phyloP scores from a whole-genome alignment of 805 yeast genomes.

The Pichia ethanolica region DNA sequence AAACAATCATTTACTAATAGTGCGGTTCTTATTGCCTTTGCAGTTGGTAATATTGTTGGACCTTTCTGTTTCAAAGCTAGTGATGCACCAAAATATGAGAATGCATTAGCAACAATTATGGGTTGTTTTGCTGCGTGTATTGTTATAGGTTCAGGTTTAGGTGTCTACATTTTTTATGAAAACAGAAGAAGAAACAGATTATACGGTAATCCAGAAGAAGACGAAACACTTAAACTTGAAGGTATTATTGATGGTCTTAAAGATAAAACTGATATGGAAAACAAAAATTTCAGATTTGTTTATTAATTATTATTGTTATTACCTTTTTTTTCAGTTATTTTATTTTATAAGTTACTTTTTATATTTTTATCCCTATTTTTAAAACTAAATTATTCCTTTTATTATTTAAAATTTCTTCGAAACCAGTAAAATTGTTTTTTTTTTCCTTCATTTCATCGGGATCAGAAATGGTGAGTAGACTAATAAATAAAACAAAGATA shows the following conservation, averaged over 20 bases:
- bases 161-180: conserved; percentile 27
- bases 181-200: conserved; percentile 35
- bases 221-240: conserved; percentile 21
- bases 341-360: too few species aligned
- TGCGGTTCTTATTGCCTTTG: conserved; percentile 36
- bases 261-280: conserved; percentile 25
- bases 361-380: not conserved
- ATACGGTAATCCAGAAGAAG: conserved; percentile 21
- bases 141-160: conserved; percentile 23
- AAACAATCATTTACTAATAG: conserved; percentile 41
- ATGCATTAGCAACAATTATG: conserved; percentile 31
- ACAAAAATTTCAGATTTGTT: conserved; percentile 23
- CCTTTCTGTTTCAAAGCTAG: conserved; percentile 45
- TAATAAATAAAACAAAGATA: too few species aligned
- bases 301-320: not conserved
- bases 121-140: conserved; percentile 34
- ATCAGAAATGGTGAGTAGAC: too few species aligned
- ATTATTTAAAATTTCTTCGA: too few species aligned
- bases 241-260: conserved; percentile 28
- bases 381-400: too few species aligned
- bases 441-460: too few species aligned
- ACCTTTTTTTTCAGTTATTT: too few species aligned
- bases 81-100: conserved; percentile 39
- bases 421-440: too few species aligned
- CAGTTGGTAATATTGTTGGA: conserved; percentile 42